These are phyloP conservation scores for Cubamyces lactineus DNA, from an alignment of 768 basidiomycete genomes.

Conservation along the genomic window DNA sequence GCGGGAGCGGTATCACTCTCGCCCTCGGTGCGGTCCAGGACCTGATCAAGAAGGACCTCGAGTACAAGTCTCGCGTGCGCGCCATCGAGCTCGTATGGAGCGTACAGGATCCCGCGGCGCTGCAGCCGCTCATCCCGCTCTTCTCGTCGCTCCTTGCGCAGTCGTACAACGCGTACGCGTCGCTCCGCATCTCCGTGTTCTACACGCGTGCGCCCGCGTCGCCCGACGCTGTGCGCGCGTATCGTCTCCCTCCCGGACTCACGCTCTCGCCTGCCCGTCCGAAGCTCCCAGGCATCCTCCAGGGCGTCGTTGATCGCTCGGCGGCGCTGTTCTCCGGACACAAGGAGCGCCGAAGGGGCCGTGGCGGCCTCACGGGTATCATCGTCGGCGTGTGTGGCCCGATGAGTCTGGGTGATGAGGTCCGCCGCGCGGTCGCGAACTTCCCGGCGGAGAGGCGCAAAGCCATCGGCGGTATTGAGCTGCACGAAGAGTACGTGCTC, in stretches of 20 bases:
- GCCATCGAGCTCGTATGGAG: slow-evolving; percentile 61
- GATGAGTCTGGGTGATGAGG: slow-evolving; percentile 41
- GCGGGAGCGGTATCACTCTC: slow-evolving; percentile 66
- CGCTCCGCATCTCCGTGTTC: slow-evolving; percentile 45
- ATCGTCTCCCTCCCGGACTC: slow-evolving; percentile 36
- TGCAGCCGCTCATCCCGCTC: slow-evolving; percentile 44
- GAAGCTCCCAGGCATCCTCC: slow-evolving; percentile 27
- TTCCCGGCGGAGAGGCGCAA: slow-evolving; percentile 38
- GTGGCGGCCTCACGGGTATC: slow-evolving; percentile 35
- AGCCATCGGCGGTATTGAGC: slow-evolving; percentile 45
- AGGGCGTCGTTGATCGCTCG: slow-evolving; percentile 32
- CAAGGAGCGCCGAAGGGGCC: slow-evolving; percentile 12
- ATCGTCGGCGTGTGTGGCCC: slow-evolving; percentile 50
- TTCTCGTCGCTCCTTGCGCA: slow-evolving; percentile 43
- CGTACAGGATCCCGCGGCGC: slow-evolving; percentile 45
- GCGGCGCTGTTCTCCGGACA: slow-evolving; percentile 26
- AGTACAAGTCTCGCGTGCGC: slow-evolving; percentile 42
- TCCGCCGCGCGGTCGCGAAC: slow-evolving; percentile 38
- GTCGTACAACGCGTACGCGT: slow-evolving; percentile 28
- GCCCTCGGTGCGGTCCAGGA: slow-evolving; percentile 55
- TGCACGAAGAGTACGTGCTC: slow-evolving; percentile 45
- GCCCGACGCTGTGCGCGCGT: slow-evolving; percentile 24
- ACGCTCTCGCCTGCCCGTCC: slow-evolving; percentile 37
- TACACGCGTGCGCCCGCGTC: slow-evolving; percentile 46
- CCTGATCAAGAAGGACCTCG: slow-evolving; percentile 45